Base-by-base conservation (phyloP, 2,329 filamentous ascomycete genomes). In the Aspergillus vadensis region DNA sequence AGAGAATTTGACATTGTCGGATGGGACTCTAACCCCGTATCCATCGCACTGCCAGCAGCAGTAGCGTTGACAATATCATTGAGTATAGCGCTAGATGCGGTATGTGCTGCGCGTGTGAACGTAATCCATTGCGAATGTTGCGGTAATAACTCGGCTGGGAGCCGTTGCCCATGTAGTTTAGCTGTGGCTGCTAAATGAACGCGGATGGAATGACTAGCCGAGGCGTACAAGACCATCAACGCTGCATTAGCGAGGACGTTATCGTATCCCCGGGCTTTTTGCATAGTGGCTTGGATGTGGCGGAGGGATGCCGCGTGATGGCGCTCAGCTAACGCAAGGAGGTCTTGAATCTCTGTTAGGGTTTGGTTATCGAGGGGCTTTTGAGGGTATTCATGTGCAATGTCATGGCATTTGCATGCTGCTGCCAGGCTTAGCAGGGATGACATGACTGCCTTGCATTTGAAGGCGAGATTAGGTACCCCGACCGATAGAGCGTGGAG, bases 371-470 rank as follows among this genome's bases (percentile, higher is more conserved):
- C 55, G 7, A 61, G 51, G 8, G 32, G 47, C 1, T 17, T 32
- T 19, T 41, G 54, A n/a, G 57, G 7, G 19, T 47, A 44, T 8
- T 60, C 64, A 15, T 49, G 15, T 7, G 61, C 64, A 3, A 67
- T 52, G 56, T 65, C 59, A n/a, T 74, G 70, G 12, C 73, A 78
- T 61, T 77, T 76, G 61, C 77, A 78, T 1, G 76, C 72, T 2
- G 78, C 79, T 0, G 79, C 74, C 2, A 81, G 65, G 2, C 79
- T 77, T 0, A 81, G 66, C 4, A 81, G 69, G 0, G 79, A 80
- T 39, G 70, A 73, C 77, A 81, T 79, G 2, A 81, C 72, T 1
- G 74, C 70, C 10, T 70, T 72, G 59, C 73, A 76, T 5, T 69
- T 65, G 50, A 80, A 76, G 0, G 79, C 79, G 0, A 81, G 66